Evolutionary conservation across 2,329 filamentous ascomycete species (phyloP).

Genomic region (Diaporthe longicolla): DNA sequence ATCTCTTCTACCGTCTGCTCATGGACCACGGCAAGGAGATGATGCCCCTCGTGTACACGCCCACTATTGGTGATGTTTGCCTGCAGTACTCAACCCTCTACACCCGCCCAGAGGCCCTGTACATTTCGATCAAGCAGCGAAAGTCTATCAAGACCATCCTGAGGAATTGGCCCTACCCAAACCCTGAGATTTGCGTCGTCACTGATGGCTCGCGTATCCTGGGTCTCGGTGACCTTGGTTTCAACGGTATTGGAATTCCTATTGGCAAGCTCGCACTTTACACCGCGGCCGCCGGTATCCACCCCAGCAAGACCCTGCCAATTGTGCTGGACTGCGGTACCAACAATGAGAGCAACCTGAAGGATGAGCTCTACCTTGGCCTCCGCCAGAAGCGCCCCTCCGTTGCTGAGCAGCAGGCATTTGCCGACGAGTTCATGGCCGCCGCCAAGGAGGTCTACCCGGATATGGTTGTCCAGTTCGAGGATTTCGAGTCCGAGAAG

Average conservation of each 20-base stretch:
- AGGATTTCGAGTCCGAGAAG: constrained; percentile 94
- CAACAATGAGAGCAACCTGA: constrained; percentile 75
- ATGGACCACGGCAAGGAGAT: constrained; percentile 83
- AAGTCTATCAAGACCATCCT: constrained; percentile 91
- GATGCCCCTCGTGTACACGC: constrained; percentile 89
- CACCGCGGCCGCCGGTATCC: constrained; percentile 94
- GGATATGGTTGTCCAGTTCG: constrained; percentile 86
- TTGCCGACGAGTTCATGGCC: constrained; percentile 98
- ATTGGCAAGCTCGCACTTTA: constrained; percentile 96
- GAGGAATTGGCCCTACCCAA: constrained; percentile 89
- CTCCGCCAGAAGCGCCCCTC: constrained; percentile 86
- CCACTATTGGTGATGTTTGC: constrained; percentile 95
- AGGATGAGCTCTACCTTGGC: constrained; percentile 87
- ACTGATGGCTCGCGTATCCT: constrained; percentile 95
- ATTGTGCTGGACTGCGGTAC: constrained; percentile 78
- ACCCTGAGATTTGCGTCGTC: constrained; percentile 96
- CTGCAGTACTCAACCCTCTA: constrained; percentile 96
- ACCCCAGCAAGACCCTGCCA: constrained; percentile 85
- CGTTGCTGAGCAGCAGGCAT: constrained; percentile 84
- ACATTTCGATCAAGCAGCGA: constrained; percentile 95
- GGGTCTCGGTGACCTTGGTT: constrained; percentile 92
- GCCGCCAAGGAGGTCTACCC: constrained; percentile 83
- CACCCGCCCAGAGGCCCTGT: constrained; percentile 94
- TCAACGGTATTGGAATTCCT: constrained; percentile 98
- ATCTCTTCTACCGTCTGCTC: constrained; percentile 87